Evolutionary conservation across 23 red algal genomes (phyloP).

Genomic region (Pyropia haitanensis): DNA sequence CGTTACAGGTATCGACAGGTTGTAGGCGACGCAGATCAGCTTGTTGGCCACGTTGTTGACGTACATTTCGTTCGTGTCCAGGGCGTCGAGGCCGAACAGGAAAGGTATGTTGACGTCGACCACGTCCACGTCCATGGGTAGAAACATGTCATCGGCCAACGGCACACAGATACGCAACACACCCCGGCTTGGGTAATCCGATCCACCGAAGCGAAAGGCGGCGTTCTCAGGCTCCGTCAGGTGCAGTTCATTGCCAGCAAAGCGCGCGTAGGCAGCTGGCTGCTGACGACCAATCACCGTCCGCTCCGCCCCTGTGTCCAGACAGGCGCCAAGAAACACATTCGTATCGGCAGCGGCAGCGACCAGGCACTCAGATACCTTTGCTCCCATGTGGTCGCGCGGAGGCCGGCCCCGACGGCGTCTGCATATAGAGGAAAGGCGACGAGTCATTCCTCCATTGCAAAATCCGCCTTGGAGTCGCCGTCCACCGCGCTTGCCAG

Average conservation of each 20-base stretch:
- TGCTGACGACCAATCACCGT: constrained; percentile 1
- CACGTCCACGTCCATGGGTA: too few relatives aligned
- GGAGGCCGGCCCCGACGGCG: background rate
- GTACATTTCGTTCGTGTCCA: too few relatives aligned
- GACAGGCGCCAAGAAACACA: background rate
- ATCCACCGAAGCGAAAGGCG: too few relatives aligned
- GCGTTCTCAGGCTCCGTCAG: too few relatives aligned
- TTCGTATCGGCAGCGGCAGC: background rate
- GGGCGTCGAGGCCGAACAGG: too few relatives aligned
- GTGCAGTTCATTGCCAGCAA: too few relatives aligned
- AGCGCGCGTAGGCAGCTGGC: background rate
- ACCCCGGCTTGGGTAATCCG: too few relatives aligned
- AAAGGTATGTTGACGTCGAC: too few relatives aligned
- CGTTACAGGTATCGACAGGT: background rate
- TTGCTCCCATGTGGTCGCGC: background rate
- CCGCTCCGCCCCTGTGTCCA: background rate
- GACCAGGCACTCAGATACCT: background rate
- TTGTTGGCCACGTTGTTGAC: too few relatives aligned
- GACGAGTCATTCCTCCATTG: background rate
- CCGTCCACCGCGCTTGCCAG: background rate
- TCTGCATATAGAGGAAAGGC: background rate
- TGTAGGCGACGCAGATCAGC: background rate
- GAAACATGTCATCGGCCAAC: too few relatives aligned
- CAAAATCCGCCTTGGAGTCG: background rate
- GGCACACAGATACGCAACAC: too few relatives aligned